These are phyloP conservation scores for Allium fistulosum DNA, from an alignment of 106 monocot species.

Conservation along the genomic window DNA sequence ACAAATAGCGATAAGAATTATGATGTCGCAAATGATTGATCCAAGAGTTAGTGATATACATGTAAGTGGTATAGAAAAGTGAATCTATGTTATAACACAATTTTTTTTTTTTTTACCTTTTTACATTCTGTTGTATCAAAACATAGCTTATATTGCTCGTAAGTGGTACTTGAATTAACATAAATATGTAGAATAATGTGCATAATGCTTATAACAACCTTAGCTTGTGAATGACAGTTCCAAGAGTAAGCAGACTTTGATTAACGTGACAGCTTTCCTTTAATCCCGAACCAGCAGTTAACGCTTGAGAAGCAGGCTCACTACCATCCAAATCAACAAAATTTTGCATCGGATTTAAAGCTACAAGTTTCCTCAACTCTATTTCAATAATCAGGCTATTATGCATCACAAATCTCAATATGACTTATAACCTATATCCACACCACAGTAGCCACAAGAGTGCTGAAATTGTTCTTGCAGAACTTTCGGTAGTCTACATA, in stretches of 20 bases:
- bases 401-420: too few relatives aligned
- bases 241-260: slow-evolving; percentile 63
- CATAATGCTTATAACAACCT: slow-evolving; percentile 23
- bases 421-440: neutral
- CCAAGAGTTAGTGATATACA: too few relatives aligned
- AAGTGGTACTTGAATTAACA: too few relatives aligned
- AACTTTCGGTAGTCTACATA: slow-evolving; percentile 53
- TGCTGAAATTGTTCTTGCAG: slow-evolving; percentile 30
- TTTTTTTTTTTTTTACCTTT: too few relatives aligned
- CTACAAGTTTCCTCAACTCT: too few relatives aligned
- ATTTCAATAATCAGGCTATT: too few relatives aligned
- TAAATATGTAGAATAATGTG: neutral
- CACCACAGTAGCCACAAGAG: slow-evolving; percentile 62
- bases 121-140: too few relatives aligned
- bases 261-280: slow-evolving; percentile 82
- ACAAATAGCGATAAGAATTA: neutral
- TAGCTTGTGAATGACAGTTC: slow-evolving; percentile 65
- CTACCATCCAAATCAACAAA: slow-evolving; percentile 81
- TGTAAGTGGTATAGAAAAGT: too few relatives aligned
- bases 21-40: neutral
- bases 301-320: slow-evolving; percentile 60
- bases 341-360: slow-evolving; percentile 21
- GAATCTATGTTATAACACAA: too few relatives aligned
- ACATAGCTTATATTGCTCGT: too few relatives aligned
- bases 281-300: slow-evolving; percentile 46